Base-by-base conservation (phyloP, 192 early-diverging fungal genomes). In the Coemansia sp. region DNA sequence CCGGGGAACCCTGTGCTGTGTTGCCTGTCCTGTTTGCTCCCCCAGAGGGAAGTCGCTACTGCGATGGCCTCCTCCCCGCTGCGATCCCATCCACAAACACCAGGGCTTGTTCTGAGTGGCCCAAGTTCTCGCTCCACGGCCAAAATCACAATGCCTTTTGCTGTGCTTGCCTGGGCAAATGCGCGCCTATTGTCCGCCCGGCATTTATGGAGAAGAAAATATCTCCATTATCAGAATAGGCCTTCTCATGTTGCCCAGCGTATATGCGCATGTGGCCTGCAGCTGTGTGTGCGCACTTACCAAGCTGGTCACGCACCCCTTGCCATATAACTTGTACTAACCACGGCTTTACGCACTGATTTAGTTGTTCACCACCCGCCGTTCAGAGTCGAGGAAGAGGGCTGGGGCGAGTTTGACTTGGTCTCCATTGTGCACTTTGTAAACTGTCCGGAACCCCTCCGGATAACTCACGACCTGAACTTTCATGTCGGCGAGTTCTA, bases 371-470 rank as follows among this genome's bases (percentile, higher is more conserved):
- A 62, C 11, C 67, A 57, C 12, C 60, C 72, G 56, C 81, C 81
- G 22, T 83, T 74, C 56, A 48, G 56, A 38, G 62, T 83, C 22
- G 57, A 67, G 54, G 71, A 83, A 60, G 65, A 70, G 35, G 81
- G 81, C 47, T 83, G 81, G 81, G 81, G 81, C 61, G 75, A 83
- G 65, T 83, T 83, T 37, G 75, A 77, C 62, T 62, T 83, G n/a
- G 55, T 62, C 2, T 58, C 78, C 27, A 45, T 69, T 37, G 70
- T 83, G 21, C 68, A 83, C 48, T 70, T 76, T 50, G 52, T 62
- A 35, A 37, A 78, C 59, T 59, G 66, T 43, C 19, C 57, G 1
- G 75, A 71, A 27, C 59, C 71, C 4, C 27, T 55, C 54, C 67
- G 41, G 27, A 72, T 83, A 22, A 29, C 63, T n/a, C 81, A 83